These are phyloP conservation scores for Botrytis fragariae DNA, from an alignment of 2,329 filamentous ascomycete species.

Conservation along the genomic window DNA sequence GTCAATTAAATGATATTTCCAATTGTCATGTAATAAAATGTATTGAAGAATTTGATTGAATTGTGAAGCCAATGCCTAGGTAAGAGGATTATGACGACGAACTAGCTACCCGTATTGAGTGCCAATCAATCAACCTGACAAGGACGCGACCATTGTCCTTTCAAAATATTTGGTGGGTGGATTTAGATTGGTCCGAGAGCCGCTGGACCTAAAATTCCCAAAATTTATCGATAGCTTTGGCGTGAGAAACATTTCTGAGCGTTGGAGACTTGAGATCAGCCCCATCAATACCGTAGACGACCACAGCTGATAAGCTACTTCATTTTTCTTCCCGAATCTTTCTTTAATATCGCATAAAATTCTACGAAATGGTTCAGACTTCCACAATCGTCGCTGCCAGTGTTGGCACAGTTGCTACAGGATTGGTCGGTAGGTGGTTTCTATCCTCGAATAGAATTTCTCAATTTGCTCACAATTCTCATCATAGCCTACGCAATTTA, in stretches of 20 bases:
- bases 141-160: slow-evolving; percentile 1
- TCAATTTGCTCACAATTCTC: slow-evolving; percentile 27
- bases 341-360: neutral
- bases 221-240: slow-evolving; percentile 22
- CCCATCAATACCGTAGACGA: slow-evolving; percentile 9
- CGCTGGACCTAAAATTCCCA: slow-evolving; percentile 20
- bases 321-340: slow-evolving; percentile 6
- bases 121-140: slow-evolving; percentile 2
- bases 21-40: neutral
- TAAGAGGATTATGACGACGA: neutral
- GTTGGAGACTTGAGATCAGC: slow-evolving; percentile 14
- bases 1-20: neutral
- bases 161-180: slow-evolving; percentile 7
- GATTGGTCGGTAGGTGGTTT: slow-evolving; percentile 51
- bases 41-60: neutral
- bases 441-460: neutral
- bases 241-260: slow-evolving; percentile 22
- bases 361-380: slow-evolving; percentile 47
- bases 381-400: slow-evolving; percentile 59
- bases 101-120: neutral
- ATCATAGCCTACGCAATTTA: slow-evolving; percentile 61
- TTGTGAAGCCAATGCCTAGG: neutral
- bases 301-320: slow-evolving; percentile 9
- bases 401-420: slow-evolving; percentile 59
- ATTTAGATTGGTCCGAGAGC: slow-evolving; percentile 20